phyloP scores from a whole-genome alignment of 352 stramenopile species.

The Phytophthora quininea region DNA sequence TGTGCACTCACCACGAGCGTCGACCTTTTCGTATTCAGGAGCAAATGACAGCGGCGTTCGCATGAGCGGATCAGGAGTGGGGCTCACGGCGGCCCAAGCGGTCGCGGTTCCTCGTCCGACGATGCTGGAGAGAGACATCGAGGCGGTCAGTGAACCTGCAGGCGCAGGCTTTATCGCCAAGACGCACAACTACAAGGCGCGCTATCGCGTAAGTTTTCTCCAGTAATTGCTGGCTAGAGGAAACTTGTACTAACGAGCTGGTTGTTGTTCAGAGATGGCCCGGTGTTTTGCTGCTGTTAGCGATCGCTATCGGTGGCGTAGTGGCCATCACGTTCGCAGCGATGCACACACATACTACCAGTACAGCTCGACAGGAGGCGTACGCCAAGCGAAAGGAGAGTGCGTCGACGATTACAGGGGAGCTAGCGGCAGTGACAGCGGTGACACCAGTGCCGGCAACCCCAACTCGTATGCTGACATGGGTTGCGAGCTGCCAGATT shows the following conservation, averaged over 20 bases:
- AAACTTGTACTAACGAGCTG: not conserved
- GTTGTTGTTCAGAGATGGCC: constrained; percentile 40
- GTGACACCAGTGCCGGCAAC: constrained; percentile 52
- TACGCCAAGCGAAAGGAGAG: constrained; percentile 32
- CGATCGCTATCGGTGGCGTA: constrained; percentile 34
- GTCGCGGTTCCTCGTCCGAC: constrained; percentile 22
- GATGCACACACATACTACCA: constrained; percentile 25
- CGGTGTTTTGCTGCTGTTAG: constrained; percentile 42
- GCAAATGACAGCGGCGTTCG: constrained; percentile 5
- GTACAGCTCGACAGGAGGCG: constrained; percentile 22
- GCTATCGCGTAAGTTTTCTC: constrained; percentile 30
- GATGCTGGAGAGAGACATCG: constrained; percentile 37
- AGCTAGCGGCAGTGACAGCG: constrained; percentile 29
- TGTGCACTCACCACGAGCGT: constrained; percentile 10
- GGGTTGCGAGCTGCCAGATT: constrained; percentile 60
- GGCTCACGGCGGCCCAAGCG: not conserved
- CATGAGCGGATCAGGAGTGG: constrained; percentile 15
- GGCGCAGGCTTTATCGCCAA: constrained; percentile 17
- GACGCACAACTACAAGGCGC: constrained; percentile 36
- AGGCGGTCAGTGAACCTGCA: constrained; percentile 25
- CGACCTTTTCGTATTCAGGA: constrained; percentile 32
- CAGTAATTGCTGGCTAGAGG: not conserved
- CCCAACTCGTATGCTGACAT: constrained; percentile 71
- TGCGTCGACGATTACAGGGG: constrained; percentile 19
- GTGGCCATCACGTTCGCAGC: constrained; percentile 36